Base-by-base conservation (phyloP, 768 basidiomycete species). In the Kwoniella botswanensis region DNA sequence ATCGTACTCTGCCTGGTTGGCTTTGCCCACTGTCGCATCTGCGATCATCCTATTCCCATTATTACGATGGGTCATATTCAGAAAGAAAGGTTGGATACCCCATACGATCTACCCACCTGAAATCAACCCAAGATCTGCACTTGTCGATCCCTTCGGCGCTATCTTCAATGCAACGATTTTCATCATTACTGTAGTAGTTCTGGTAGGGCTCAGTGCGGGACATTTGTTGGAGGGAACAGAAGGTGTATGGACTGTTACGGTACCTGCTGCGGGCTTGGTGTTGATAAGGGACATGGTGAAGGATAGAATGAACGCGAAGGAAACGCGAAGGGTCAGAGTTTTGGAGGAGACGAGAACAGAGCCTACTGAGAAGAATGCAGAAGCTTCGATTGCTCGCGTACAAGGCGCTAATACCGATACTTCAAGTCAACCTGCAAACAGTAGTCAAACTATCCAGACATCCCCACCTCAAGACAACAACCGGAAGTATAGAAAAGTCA, bases 1-100 rank as follows among this genome's bases (percentile, higher is more conserved):
- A 10, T 88, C 89, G 0, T 94, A 91, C 83, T 92, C 91, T 0
- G 91, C 90, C 0, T 93, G 93, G 84, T 88, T 91, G 17, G 90
- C 92, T 60, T 85, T 95, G 13, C 93, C 94, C 0, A 92, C 93
- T 76, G 79, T 95, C 35, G 90, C 88, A 3, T 84, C 84, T 86
- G 90, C 86, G 81, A 79, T 85, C 21, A 58, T 89, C n/a, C 86
- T 89, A 6, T 92, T 90, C 79, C 89, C 84, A 1, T 24, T 84
- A 22, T 76, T 85, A 29, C 59, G 83, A 42, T 81, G 71, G 65
- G 67, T 74, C 0, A 29, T 78, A 9, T 77, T 79, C 50, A 63
- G 72, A 21, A 54, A 59, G 17, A 68, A 68, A 57, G 67, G 67
- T 24, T 63, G 74, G 60, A 78, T 82, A 12, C 81, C 83, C 22